Conservation (phyloP, 495 filamentous ascomycete species). For the Friedmanniomyces endolithicus region DNA sequence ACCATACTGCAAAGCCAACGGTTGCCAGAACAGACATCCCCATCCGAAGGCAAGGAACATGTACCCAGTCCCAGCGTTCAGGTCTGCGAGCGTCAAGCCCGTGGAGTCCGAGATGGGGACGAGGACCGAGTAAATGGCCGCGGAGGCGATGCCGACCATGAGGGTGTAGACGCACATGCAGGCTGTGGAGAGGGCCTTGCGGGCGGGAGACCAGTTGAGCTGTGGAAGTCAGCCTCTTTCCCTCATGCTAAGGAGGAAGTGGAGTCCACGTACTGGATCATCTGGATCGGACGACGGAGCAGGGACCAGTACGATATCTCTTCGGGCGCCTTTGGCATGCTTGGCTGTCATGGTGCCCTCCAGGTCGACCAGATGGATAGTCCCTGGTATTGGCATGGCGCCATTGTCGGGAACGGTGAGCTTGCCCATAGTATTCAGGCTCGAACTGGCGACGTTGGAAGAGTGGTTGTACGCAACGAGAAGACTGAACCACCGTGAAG, state of each 20-base stretch:
- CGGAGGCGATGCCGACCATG: slow-evolving; percentile 46
- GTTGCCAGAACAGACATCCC: slow-evolving; percentile 59
- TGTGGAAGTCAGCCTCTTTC: background rate
- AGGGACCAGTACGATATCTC: slow-evolving; percentile 25
- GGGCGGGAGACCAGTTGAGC: slow-evolving; percentile 25
- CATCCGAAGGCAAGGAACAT: slow-evolving; percentile 33
- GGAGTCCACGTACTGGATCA: slow-evolving; percentile 19
- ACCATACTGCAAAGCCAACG: slow-evolving; percentile 52
- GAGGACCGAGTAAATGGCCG: slow-evolving; percentile 51
- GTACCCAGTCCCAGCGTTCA: slow-evolving; percentile 52
- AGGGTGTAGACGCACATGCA: slow-evolving; percentile 40
- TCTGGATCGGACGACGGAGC: slow-evolving; percentile 21
- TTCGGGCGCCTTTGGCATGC: slow-evolving; percentile 18
- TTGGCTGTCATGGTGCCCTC: slow-evolving; percentile 17
- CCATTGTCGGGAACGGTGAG: background rate
- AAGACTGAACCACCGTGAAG: no score
- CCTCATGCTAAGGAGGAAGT: background rate
- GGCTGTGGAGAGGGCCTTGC: slow-evolving; percentile 19
- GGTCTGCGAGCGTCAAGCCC: slow-evolving; percentile 38
- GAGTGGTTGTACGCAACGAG: background rate
- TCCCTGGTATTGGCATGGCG: slow-evolving; percentile 18
- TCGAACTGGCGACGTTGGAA: background rate
- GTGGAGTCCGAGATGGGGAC: slow-evolving; percentile 45
- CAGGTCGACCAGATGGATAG: slow-evolving; percentile 24
- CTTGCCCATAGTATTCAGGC: background rate